A percentile compares a stretch with the other conserved stretches of the same genome.
Evolutionary conservation across 768 basidiomycete genomes (phyloP).

Genomic region (Russula griseocarnosa): DNA sequence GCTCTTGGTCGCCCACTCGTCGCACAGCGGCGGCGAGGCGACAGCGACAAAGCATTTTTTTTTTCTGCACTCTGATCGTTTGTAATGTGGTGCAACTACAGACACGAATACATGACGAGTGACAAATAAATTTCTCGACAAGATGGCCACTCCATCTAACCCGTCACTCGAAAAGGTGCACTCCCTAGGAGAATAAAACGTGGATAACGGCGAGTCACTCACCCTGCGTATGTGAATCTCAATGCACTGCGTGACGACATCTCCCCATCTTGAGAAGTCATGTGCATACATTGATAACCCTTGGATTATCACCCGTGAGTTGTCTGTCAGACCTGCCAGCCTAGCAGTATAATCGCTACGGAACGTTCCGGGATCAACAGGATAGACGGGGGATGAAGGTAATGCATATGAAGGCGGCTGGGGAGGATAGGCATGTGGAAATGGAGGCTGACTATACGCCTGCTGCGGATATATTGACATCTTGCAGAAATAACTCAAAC

Average conservation of each 20-base stretch:
- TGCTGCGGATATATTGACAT: conserved; percentile 63
- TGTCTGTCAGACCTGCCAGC: conserved; percentile 81
- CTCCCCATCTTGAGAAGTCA: conserved; percentile 73
- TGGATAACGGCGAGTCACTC: conserved; percentile 46
- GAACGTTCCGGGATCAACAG: conserved; percentile 65
- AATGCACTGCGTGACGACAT: conserved; percentile 75
- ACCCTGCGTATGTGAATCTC: conserved; percentile 85
- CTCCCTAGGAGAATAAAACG: conserved; percentile 1
- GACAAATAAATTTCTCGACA: conserved; percentile 5
- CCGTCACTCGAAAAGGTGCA: conserved; percentile 6
- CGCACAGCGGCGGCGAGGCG: conserved; percentile 17
- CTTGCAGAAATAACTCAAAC: conserved; percentile 30
- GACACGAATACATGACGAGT: conserved; percentile 16
- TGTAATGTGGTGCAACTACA: conserved; percentile 22
- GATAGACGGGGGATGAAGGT: conserved; percentile 42
- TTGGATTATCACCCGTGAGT: conserved; percentile 94
- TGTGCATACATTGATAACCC: conserved; percentile 88
- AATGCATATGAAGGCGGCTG: conserved; percentile 48
- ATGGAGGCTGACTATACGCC: conserved; percentile 48
- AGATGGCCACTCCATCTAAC: conserved; percentile 18
- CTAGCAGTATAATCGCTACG: conserved; percentile 73
- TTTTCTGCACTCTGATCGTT: conserved; percentile 24
- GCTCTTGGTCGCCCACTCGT: conserved; percentile 23
- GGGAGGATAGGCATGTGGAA: conserved; percentile 32
- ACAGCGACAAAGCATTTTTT: conserved; percentile 6